Conservation (phyloP, 2,329 filamentous ascomycete genomes). For the Cylindrodendrum hubeiense region DNA sequence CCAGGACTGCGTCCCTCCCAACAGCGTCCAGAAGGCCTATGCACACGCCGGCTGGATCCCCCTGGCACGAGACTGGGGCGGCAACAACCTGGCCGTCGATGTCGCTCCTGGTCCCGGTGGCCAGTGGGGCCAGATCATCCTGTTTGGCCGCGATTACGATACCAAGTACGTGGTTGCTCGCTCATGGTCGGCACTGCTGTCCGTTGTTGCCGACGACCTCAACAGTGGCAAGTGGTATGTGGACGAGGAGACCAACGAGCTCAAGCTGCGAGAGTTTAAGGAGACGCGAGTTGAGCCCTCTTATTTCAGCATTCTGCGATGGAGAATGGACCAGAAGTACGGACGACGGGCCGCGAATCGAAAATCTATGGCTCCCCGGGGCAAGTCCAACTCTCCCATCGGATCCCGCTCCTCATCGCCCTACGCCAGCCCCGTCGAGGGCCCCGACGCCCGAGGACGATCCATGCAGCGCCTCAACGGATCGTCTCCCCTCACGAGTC, state of each 20-base stretch:
- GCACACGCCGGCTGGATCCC: slow-evolving; percentile 97
- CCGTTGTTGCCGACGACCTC: slow-evolving; percentile 89
- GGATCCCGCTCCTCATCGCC: slow-evolving; percentile 66
- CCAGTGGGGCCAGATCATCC: slow-evolving; percentile 95
- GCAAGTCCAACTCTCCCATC: slow-evolving; percentile 58
- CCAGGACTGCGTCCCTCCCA: slow-evolving; percentile 89
- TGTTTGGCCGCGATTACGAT: slow-evolving; percentile 97
- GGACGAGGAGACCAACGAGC: slow-evolving; percentile 90
- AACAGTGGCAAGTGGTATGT: slow-evolving; percentile 91
- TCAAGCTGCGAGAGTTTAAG: slow-evolving; percentile 95
- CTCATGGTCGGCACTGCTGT: slow-evolving; percentile 91
- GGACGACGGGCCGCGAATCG: slow-evolving; percentile 73
- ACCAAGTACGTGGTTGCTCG: slow-evolving; percentile 97
- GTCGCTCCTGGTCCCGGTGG: slow-evolving; percentile 90
- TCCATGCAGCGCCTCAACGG: slow-evolving; percentile 77
- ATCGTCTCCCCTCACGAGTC: slow-evolving; percentile 73
- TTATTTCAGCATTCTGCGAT: slow-evolving; percentile 95
- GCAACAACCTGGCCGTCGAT: slow-evolving; percentile 96
- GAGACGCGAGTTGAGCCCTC: slow-evolving; percentile 88
- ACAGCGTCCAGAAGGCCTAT: slow-evolving; percentile 91
- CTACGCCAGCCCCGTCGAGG: slow-evolving; percentile 75
- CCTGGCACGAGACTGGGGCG: slow-evolving; percentile 96
- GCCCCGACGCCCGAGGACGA: slow-evolving; percentile 74
- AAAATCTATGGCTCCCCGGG: slow-evolving; percentile 60
- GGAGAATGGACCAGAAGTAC: slow-evolving; percentile 96